phyloP scores from a whole-genome alignment of 805 yeast species.

The Middelhovenomyces tepae region DNA sequence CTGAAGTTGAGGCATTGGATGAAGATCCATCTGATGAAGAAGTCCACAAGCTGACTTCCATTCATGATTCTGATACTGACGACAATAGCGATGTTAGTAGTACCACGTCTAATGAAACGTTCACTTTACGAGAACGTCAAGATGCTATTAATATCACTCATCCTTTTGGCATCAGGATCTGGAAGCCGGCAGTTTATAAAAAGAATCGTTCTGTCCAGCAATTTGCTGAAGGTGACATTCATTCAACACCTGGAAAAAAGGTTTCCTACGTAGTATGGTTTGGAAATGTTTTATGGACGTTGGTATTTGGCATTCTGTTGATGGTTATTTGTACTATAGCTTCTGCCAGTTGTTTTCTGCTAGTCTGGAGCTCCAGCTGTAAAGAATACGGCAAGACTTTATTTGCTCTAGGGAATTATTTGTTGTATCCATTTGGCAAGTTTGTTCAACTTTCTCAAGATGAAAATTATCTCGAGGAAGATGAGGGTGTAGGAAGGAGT shows the following conservation, averaged over 20 bases:
- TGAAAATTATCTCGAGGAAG: slow-evolving; percentile 75
- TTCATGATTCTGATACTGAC: slow-evolving; percentile 24
- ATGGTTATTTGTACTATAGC: slow-evolving; percentile 44
- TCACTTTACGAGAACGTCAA: slow-evolving; percentile 85
- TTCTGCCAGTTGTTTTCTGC: slow-evolving; percentile 35
- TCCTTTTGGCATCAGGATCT: slow-evolving; percentile 95
- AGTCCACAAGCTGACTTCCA: slow-evolving; percentile 15
- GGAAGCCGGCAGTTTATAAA: slow-evolving; percentile 97
- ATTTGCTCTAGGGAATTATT: slow-evolving; percentile 56
- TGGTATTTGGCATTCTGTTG: slow-evolving; percentile 61
- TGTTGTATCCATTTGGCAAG: slow-evolving; percentile 83
- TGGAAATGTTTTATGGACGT: slow-evolving; percentile 66
- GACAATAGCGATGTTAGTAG: slow-evolving; percentile 27
- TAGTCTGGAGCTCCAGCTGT: slow-evolving; percentile 39
- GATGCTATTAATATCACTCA: slow-evolving; percentile 94
- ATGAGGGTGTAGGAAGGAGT: slow-evolving; percentile 79
- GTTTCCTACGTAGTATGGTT: slow-evolving; percentile 55
- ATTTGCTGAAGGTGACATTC: slow-evolving; percentile 89
- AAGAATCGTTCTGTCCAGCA: slow-evolving; percentile 85
- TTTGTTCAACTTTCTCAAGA: slow-evolving; percentile 72
- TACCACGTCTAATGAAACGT: slow-evolving; percentile 59
- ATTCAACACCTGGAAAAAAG: slow-evolving; percentile 50
- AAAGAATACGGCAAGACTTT: slow-evolving; percentile 55
- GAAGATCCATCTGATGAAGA: slow-evolving; percentile 11
- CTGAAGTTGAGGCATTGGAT: slow-evolving; percentile 5